Conservation (phyloP, 139 green algal species). For the Raphidocelis subcapitata region DNA sequence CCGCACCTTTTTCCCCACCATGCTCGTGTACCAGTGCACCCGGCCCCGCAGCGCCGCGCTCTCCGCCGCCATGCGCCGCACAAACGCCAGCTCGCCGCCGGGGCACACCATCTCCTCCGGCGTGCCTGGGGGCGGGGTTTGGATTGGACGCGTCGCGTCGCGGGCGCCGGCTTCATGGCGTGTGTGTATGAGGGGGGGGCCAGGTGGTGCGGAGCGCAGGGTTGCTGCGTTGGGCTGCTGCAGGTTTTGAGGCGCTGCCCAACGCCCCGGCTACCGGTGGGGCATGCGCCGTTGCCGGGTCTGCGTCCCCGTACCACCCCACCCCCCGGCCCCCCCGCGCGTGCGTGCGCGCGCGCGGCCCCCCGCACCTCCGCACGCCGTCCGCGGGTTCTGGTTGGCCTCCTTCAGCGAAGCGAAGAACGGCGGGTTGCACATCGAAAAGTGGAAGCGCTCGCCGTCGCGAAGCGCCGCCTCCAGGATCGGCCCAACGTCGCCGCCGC, state of each 20-base stretch:
- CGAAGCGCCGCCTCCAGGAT: slow-evolving; percentile 23
- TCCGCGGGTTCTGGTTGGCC: slow-evolving; percentile 79
- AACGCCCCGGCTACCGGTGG: too few species aligned
- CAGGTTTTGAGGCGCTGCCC: too few species aligned
- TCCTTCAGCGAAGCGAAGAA: slow-evolving; percentile 81
- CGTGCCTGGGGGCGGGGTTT: slow-evolving; percentile 43
- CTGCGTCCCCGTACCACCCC: too few species aligned
- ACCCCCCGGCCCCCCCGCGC: too few species aligned
- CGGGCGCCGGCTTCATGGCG: too few species aligned
- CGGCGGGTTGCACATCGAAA: slow-evolving; percentile 96
- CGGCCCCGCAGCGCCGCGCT: slow-evolving; percentile 53
- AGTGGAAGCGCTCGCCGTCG: slow-evolving; percentile 58
- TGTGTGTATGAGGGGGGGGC: too few species aligned
- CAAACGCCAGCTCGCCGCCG: slow-evolving; percentile 89
- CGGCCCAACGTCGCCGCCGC: neutral
- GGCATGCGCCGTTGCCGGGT: too few species aligned
- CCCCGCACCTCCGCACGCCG: slow-evolving; percentile 67
- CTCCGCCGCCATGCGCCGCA: slow-evolving; percentile 84
- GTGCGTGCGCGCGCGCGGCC: too few species aligned
- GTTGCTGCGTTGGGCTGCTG: too few species aligned
- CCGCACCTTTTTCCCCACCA: slow-evolving; percentile 82
- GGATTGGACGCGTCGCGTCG: too few species aligned
- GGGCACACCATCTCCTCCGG: slow-evolving; percentile 85
- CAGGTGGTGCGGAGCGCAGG: too few species aligned
- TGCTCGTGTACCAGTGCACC: slow-evolving; percentile 81